Evolutionary conservation across 768 basidiomycete genomes (phyloP), one percentile per base, ranked within the genome.

Genomic region (button mushroom (Agaricus bisporus)): DNA sequence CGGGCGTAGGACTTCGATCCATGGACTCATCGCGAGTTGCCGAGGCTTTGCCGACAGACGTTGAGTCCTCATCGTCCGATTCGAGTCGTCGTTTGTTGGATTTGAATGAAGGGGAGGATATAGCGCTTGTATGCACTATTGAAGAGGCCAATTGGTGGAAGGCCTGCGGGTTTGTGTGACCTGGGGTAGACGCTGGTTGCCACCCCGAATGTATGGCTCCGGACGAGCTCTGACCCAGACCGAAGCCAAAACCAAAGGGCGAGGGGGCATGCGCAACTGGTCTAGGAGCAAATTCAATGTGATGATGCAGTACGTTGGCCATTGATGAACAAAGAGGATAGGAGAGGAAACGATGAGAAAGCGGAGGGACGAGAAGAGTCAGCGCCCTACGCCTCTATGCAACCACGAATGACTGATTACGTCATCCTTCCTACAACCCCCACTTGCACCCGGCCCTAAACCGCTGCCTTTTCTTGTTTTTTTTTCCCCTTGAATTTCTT

Each of bases 1-100:
- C 90, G 14, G 89, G 87, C 2, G 90, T 90, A 7, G 90, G 88
- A 59, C 88, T 90, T 56, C 87, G 77, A 66, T 91, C 90, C 90
- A 92, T 92, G 14, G 82, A 76, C 49, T 86, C 79, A 59, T 90
- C 88, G 54, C 78, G 68, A 25, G 64, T 62, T 54, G 63, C 42
- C 59, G 69, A 49, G 59, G 68, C 58, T 56, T 64, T 64, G 49
- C 50, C 53, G 41, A 47, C 32, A 15, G 32, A 18, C 12, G 44
- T 55, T 22, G 69, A 67, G 53, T 80, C 78, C 26, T 86, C 83
- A n/a, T 89, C 87, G 17, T 91, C 88, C 1, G 70, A 65, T 49
- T 91, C 89, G 55, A 77, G 73, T 38, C 85, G 72, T 57, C 90
- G 73, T 68, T 91, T 88, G 66, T 78, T 76, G 14, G 68, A 63